These are phyloP conservation scores for Musa beccarii DNA, from an alignment of 176 grass and related monocot species.

Conservation along the genomic window DNA sequence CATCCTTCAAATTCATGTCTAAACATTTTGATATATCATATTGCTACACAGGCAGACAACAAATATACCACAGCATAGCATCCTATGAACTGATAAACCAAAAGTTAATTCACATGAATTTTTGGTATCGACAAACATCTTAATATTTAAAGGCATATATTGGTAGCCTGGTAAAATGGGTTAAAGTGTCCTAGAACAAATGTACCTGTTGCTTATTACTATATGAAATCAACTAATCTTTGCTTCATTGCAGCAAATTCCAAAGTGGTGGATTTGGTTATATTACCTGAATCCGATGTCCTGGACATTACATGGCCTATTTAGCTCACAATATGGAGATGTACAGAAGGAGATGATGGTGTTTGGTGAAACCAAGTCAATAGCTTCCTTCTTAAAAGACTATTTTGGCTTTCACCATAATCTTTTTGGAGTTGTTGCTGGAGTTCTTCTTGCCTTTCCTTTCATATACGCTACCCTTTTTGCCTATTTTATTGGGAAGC, in stretches of 20 bases:
- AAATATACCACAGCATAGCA: too few species aligned
- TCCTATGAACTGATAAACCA: too few species aligned
- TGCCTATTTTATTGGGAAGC: constrained; percentile 44
- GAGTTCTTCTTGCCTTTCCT: constrained; percentile 36
- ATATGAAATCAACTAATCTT: background rate
- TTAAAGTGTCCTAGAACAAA: background rate
- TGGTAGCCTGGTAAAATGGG: too few species aligned
- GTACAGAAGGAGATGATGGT: constrained; percentile 11
- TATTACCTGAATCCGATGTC: constrained; percentile 42
- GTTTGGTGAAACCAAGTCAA: constrained; percentile 45
- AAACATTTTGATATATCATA: too few species aligned
- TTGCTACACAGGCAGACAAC: background rate
- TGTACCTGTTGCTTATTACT: background rate
- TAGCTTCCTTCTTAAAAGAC: constrained; percentile 35
- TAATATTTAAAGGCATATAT: too few species aligned
- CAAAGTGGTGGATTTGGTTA: constrained; percentile 74
- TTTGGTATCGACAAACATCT: too few species aligned
- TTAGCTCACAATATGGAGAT: constrained; percentile 57
- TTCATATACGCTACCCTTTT: constrained; percentile 42
- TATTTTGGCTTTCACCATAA: constrained; percentile 47
- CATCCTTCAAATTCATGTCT: background rate
- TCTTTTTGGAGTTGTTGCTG: constrained; percentile 26
- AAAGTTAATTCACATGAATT: too few species aligned
- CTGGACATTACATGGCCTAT: constrained; percentile 49
- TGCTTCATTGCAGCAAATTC: constrained; percentile 52